These are phyloP conservation scores for Colletotrichum falcatum DNA, from an alignment of 2,329 filamentous ascomycete species.

Conservation along the genomic window DNA sequence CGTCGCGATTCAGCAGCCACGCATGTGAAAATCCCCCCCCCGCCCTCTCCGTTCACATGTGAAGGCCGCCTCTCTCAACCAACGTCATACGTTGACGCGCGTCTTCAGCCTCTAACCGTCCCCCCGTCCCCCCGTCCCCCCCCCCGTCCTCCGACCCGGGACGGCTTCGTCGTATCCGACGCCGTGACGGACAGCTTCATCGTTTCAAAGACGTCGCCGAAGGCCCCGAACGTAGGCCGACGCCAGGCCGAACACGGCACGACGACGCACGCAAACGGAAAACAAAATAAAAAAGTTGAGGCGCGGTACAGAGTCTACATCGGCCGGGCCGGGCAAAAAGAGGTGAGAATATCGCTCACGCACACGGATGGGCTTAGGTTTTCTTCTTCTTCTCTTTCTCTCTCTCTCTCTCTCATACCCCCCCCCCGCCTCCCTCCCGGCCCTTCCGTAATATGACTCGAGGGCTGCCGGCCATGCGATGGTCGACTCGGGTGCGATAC, in stretches of 20 bases:
- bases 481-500: slow-evolving; percentile 5
- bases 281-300: too few relatives aligned
- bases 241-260: background rate
- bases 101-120: background rate
- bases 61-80: background rate
- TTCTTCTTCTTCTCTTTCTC: background rate
- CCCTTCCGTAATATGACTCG: too few relatives aligned
- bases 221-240: background rate
- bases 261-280: background rate
- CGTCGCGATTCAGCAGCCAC: background rate
- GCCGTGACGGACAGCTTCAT: background rate
- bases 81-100: background rate
- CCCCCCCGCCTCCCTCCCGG: too few relatives aligned
- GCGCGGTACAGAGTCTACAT: background rate
- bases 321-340: background rate
- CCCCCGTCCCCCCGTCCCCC: too few relatives aligned
- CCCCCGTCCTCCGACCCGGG: background rate
- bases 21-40: background rate
- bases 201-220: background rate
- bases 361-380: background rate
- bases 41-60: slow-evolving; percentile 2
- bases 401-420: too few relatives aligned
- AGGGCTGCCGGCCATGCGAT: background rate
- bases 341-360: background rate
- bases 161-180: background rate